Base-by-base conservation (phyloP, 2,329 filamentous ascomycete species). In the Dothiorella sarmentorum region DNA sequence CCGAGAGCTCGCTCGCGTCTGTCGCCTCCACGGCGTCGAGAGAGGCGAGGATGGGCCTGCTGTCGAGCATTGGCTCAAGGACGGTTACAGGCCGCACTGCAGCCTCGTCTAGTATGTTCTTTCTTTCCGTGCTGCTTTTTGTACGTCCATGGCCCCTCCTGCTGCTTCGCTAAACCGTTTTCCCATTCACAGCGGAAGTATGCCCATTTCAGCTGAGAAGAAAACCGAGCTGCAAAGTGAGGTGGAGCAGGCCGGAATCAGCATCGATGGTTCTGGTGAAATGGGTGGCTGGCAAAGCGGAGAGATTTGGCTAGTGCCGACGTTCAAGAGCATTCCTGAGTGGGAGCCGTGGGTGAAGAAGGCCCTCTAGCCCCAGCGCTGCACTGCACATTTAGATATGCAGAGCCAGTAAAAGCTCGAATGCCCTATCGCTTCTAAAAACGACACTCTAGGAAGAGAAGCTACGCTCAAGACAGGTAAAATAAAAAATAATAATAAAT, bases 61-160 rank as follows among this genome's bases (percentile, higher is more conserved):
- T 3, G 56, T 67, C 1, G 58, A 62, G 27, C 58, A 52, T 7
- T 76, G 74, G 74, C 66, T 63, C 4, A 63, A 68, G 7, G 61
- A 69, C 27, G 52, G 56, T 31, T 77, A 72, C 59, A 62, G 60
- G 53, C 74, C 75, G 35, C 75, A 77, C 68, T 61, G 73, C 44
- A 75, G 72, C 61, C 61, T 77, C 56, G 62, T 77, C 58, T 76
- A 76, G 73, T 76, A 64, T 65, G 73, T 72, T 29, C 9, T 13
- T 35, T 44, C 13, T 5, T 11, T 31, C 26, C 17, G n/a, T n/a
- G n/a, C n/a, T n/a, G n/a, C n/a, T n/a, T n/a, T n/a, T n/a, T n/a
- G n/a, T n/a, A n/a, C n/a, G n/a, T n/a, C n/a, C n/a, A n/a, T n/a
- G n/a, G n/a, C n/a, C n/a, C n/a, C n/a, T n/a, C n/a, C n/a, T n/a